phyloP scores from a whole-genome alignment of 148 eudicot species.

The Linanthus parryae region DNA sequence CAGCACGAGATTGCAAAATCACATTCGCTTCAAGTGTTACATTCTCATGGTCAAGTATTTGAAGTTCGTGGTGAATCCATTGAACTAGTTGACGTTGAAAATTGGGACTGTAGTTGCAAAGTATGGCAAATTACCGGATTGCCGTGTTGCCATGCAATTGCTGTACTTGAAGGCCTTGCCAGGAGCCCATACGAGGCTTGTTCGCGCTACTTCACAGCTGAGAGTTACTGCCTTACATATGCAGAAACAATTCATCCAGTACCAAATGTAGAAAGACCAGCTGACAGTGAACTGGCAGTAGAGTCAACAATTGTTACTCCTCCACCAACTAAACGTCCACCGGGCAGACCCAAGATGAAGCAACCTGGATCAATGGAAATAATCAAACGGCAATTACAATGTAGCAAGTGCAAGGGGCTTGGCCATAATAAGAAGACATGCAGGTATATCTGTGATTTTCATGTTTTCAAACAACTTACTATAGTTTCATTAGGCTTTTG shows the following conservation, averaged over 20 bases:
- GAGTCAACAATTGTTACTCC: slow-evolving; percentile 20
- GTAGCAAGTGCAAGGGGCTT: slow-evolving; percentile 57
- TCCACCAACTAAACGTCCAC: slow-evolving; percentile 38
- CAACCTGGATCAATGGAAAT: slow-evolving; percentile 23
- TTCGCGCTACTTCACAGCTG: slow-evolving; percentile 37
- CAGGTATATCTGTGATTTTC: slow-evolving; percentile 11
- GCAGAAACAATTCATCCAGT: slow-evolving; percentile 39
- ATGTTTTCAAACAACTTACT: too few species aligned
- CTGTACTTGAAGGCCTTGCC: slow-evolving; percentile 31
- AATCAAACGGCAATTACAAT: slow-evolving; percentile 39
- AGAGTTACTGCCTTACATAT: slow-evolving; percentile 31
- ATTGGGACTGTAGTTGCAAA: slow-evolving; percentile 41
- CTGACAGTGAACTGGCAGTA: slow-evolving; percentile 15
- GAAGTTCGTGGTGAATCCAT: slow-evolving; percentile 39
- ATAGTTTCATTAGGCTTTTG: too few species aligned
- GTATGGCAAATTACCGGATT: slow-evolving; percentile 44
- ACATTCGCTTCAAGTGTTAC: slow-evolving; percentile 28
- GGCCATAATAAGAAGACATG: slow-evolving; percentile 52
- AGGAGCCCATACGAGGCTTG: slow-evolving; percentile 42
- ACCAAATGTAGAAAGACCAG: slow-evolving; percentile 18
- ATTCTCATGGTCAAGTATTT: slow-evolving; percentile 26
- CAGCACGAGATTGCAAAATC: slow-evolving; percentile 31
- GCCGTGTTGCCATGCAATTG: slow-evolving; percentile 50
- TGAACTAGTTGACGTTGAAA: slow-evolving; percentile 29
- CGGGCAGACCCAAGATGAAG: slow-evolving; percentile 42